Evolutionary conservation across 257 asterid genomes (phyloP).

Genomic region (Solanum gandarillasii): DNA sequence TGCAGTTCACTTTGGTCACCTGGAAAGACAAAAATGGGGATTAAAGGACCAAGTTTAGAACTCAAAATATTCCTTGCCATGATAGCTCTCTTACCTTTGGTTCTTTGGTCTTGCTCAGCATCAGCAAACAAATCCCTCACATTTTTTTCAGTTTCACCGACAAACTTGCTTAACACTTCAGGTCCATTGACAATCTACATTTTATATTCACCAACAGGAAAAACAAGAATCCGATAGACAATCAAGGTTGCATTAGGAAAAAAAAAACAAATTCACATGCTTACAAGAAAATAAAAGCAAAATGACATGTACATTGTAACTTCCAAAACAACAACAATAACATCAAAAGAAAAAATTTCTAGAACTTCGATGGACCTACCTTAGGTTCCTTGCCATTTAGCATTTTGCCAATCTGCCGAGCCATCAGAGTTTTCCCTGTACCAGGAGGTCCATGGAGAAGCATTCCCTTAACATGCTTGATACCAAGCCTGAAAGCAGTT

Average conservation of each 20-base stretch:
- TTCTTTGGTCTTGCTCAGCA: constrained; percentile 95
- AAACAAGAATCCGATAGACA: not conserved
- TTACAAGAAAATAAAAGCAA: not conserved
- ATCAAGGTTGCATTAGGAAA: not conserved
- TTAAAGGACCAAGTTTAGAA: not conserved
- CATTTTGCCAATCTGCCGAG: constrained; percentile 99
- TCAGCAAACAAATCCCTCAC: constrained; percentile 98
- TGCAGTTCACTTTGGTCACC: constrained; percentile 98
- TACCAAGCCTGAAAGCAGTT: constrained; percentile 61
- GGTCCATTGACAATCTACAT: constrained; percentile 96
- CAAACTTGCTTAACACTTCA: constrained; percentile 91
- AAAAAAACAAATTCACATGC: not conserved
- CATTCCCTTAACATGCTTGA: constrained; percentile 99
- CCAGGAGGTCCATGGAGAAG: constrained; percentile 99
- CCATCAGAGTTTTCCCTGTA: constrained; percentile 98
- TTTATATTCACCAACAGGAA: not conserved
- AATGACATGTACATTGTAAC: not conserved
- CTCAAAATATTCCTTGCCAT: not conserved
- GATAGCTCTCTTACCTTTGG: constrained; percentile 44
- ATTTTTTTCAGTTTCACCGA: constrained; percentile 98
- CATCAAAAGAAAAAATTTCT: not conserved
- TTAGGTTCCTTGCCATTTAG: constrained; percentile 96
- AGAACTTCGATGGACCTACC: constrained; percentile 31
- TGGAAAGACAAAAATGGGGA: constrained; percentile 27
- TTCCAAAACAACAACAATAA: not conserved